Evolutionary conservation across 495 filamentous ascomycete species (phyloP).

Genomic region (Neurospora sp.): DNA sequence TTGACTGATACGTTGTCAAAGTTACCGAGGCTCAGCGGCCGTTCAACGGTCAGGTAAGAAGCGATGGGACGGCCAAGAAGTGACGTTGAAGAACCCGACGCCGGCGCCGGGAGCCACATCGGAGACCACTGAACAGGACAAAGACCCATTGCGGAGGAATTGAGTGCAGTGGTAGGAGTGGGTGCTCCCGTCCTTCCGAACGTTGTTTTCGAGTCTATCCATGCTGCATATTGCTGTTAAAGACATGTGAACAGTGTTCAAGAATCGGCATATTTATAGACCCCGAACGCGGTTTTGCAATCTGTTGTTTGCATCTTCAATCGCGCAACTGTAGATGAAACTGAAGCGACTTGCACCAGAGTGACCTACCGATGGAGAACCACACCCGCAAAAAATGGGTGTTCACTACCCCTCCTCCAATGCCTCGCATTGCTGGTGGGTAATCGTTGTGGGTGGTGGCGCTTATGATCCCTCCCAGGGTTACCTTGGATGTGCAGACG

Average conservation of each 20-base stretch:
- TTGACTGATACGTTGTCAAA: not conserved
- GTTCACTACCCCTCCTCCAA: not conserved
- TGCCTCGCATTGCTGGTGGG: not conserved
- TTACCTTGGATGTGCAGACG: not conserved
- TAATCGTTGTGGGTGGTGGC: not conserved
- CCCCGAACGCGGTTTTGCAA: not conserved
- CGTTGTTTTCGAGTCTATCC: not conserved
- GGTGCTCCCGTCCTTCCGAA: not conserved
- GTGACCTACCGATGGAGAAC: not conserved
- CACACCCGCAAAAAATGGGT: not conserved
- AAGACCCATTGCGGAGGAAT: not conserved
- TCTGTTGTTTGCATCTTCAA: not conserved
- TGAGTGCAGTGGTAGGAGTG: not conserved
- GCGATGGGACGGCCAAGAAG: not conserved
- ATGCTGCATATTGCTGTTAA: not conserved
- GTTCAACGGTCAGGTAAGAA: not conserved
- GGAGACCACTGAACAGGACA: not conserved
- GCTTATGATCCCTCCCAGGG: not conserved
- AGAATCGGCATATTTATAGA: not conserved
- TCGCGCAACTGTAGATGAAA: not conserved
- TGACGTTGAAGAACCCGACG: not conserved
- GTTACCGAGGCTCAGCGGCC: slow-evolving; percentile 4
- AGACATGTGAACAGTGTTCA: not conserved
- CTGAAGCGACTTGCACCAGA: not conserved
- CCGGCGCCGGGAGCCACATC: not conserved